Percentiles rank a stretch among this genome's conserved stretches.
Conservation (phyloP, 345 rosid species). For the Pugionium dolabratum region DNA sequence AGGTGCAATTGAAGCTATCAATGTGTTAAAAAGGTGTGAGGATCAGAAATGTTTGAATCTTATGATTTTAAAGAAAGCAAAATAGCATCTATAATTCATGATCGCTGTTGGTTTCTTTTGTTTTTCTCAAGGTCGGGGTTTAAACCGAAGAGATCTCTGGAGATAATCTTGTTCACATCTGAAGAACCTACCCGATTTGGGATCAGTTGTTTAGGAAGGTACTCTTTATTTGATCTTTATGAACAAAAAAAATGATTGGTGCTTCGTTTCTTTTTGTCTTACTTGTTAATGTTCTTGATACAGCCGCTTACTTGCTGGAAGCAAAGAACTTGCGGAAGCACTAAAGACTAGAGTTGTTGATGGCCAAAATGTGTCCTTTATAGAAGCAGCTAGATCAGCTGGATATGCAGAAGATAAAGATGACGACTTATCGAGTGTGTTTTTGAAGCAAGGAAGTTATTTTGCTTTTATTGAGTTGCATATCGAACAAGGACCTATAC, state of each 20-base stretch:
- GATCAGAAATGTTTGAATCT: slow-evolving; percentile 8
- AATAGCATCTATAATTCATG: neutral
- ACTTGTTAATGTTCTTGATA: slow-evolving; percentile 9
- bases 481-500: slow-evolving; percentile 93
- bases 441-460: slow-evolving; percentile 65
- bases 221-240: no score
- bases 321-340: slow-evolving; percentile 56
- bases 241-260: neutral
- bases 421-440: slow-evolving; percentile 58
- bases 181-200: slow-evolving; percentile 98
- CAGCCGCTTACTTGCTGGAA: slow-evolving; percentile 89
- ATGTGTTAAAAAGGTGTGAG: slow-evolving; percentile 75
- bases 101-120: neutral
- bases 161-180: slow-evolving; percentile 82
- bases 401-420: slow-evolving; percentile 64
- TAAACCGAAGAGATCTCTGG: slow-evolving; percentile 83
- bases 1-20: slow-evolving; percentile 95
- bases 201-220: slow-evolving; percentile 98
- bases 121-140: slow-evolving; percentile 63
- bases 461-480: slow-evolving; percentile 89
- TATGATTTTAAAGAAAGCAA: neutral
- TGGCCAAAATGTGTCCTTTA: slow-evolving; percentile 68
- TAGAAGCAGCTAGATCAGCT: slow-evolving; percentile 80
- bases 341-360: slow-evolving; percentile 63
- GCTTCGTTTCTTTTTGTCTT: slow-evolving; percentile 17